These are phyloP conservation scores for Rhynchosporium graminicola DNA, from an alignment of 2,329 filamentous ascomycete genomes.

Conservation along the genomic window DNA sequence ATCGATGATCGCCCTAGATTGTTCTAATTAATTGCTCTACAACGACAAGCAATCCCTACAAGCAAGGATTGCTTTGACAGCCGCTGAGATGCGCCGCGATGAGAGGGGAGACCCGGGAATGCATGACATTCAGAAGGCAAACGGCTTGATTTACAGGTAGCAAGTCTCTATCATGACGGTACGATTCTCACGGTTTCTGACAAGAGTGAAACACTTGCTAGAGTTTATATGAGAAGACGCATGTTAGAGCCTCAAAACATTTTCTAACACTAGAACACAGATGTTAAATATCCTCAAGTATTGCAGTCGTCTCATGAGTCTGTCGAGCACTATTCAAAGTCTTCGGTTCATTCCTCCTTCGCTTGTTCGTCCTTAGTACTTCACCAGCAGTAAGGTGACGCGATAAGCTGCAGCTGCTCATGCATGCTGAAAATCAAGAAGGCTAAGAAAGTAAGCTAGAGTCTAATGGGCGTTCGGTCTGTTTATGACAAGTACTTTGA, in stretches of 20 bases:
- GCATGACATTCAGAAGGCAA: neutral
- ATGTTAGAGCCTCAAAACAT: neutral
- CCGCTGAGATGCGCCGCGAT: constrained; percentile 12
- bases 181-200: neutral
- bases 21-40: neutral
- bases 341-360: neutral
- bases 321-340: constrained; percentile 12
- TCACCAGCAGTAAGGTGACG: constrained; percentile 14
- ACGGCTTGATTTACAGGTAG: neutral
- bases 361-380: neutral
- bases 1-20: neutral
- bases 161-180: no score
- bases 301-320: neutral
- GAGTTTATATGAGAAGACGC: neutral
- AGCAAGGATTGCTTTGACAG: neutral
- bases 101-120: neutral
- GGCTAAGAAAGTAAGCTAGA: neutral
- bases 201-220: constrained; percentile 1
- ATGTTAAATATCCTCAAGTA: constrained; percentile 3
- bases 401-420: constrained; percentile 16
- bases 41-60: neutral
- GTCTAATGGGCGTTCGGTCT: neutral
- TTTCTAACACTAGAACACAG: neutral
- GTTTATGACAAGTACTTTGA: neutral
- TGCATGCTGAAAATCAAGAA: constrained; percentile 10